Evolutionary conservation across 805 yeast species (phyloP).

Genomic region (Grigorovia humatica): DNA sequence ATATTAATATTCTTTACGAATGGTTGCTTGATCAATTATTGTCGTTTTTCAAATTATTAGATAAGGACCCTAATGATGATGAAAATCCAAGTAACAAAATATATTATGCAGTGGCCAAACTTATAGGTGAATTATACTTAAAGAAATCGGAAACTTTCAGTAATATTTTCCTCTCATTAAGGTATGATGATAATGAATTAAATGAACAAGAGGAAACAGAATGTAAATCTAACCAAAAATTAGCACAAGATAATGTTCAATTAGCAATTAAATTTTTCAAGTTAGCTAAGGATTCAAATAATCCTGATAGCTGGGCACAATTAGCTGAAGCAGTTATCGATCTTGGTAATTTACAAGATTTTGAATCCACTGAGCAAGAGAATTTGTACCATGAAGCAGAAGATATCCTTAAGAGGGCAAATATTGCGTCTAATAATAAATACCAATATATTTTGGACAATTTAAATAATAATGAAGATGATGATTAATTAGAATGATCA

Average conservation of each 20-base stretch:
- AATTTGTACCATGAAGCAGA: constrained; percentile 60
- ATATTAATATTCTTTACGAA: constrained; percentile 36
- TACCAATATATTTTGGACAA: constrained; percentile 55
- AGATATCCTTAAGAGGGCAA: constrained; percentile 54
- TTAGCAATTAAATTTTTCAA: constrained; percentile 49
- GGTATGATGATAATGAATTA: constrained; percentile 36
- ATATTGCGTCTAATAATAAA: constrained; percentile 70
- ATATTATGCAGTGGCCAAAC: constrained; percentile 34
- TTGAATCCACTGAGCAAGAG: constrained; percentile 60
- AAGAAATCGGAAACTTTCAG: constrained; percentile 58
- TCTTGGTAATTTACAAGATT: constrained; percentile 61
- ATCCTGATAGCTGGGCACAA: constrained; percentile 72
- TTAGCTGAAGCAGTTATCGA: constrained; percentile 80
- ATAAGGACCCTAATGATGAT: constrained; percentile 6
- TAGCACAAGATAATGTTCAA: constrained; percentile 38
- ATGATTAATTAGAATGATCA: background rate
- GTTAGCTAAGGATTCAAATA: constrained; percentile 55
- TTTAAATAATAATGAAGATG: constrained; percentile 16
- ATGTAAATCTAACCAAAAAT: constrained; percentile 36
- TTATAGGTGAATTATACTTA: constrained; percentile 52
- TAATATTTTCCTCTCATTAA: constrained; percentile 41
- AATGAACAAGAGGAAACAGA: constrained; percentile 13
- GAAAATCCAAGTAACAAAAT: constrained; percentile 8
- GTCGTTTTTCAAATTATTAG: constrained; percentile 7
- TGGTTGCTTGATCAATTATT: constrained; percentile 35